A percentile compares a stretch with the other conserved stretches of the same genome.
Conservation (phyloP, 257 asterid species). For the Anisodus acutangulus region DNA sequence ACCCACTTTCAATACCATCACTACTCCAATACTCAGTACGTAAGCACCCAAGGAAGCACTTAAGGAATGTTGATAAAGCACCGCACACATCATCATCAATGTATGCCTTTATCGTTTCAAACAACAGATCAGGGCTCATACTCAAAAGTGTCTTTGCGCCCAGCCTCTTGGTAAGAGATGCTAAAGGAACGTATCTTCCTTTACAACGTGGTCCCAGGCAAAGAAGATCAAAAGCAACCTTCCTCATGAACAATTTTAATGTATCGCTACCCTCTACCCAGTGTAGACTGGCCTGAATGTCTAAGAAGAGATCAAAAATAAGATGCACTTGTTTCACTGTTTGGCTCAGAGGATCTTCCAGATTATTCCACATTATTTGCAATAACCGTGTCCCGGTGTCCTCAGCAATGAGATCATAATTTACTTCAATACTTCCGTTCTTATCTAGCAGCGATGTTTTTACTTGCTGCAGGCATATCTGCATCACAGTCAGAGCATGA, state of each 20-base stretch:
- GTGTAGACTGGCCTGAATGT: conserved; percentile 68
- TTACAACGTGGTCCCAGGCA: conserved; percentile 88
- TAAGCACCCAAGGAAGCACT: conserved; percentile 86
- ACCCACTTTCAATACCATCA: conserved; percentile 78
- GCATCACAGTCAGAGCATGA: conserved; percentile 90
- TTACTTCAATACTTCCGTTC: conserved; percentile 36
- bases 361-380: conserved; percentile 86
- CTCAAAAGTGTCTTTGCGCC: conserved; percentile 74
- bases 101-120: conserved; percentile 73
- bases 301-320: conserved; percentile 87
- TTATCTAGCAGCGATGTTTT: conserved; percentile 67
- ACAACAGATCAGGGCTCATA: conserved; percentile 72
- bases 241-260: conserved; percentile 64
- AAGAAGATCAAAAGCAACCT: conserved; percentile 81
- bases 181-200: conserved; percentile 89
- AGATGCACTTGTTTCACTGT: conserved; percentile 96
- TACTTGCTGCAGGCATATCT: conserved; percentile 95
- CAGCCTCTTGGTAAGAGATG: conserved; percentile 82
- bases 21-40: conserved; percentile 90
- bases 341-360: conserved; percentile 98
- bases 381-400: conserved; percentile 72
- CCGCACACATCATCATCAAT: conserved; percentile 91
- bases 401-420: conserved; percentile 67
- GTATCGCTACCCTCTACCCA: conserved; percentile 66
- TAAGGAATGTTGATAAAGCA: conserved; percentile 86